Evolutionary conservation across 106 monocot species (phyloP), one percentile per base, ranked within the genome.

Genomic region (Allium fistulosum): DNA sequence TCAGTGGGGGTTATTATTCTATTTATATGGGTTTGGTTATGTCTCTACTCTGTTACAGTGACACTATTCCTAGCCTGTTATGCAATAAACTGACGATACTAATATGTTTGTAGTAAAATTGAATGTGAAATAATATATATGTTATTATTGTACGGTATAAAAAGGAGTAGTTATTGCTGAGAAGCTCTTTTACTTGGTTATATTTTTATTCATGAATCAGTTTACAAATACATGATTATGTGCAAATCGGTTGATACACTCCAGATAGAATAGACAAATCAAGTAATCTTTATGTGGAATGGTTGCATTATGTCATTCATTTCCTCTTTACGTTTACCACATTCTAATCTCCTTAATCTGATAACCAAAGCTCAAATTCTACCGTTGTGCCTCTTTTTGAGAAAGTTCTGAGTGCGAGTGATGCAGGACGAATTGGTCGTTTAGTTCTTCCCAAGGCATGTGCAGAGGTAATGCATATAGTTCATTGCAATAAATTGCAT

Each of bases 381-480:
- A 97, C 92, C 12, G 92, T 97, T 72, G 89, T 97, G 49, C 97
- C 97, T 71, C 76, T 97, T 12, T 97, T 97, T 77, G 97, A 97
- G 89, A 97, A 97, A 80, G 89, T 97, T 45, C 46, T 97, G 48
- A 97, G 97, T 79, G 97, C 97, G 11, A 97, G 97, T 76, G 97
- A 97, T 81, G 97, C 97, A 11, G 92, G 97, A 22, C 80, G 97
- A 53, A 92, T 97, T 58, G 97, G 97, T 37, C 97, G 97, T 72
- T 79, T 97, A 58, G 97, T 97, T 79, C 92, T 97, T 62, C 97
- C 97, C 12, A 97, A 97, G 77, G 97, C 97, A 67, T 97, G 97
- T 79, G 97, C 97, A 9, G 97, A 97, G 81, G 97, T 97, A 86
- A 65, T 28, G 37, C 68, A 56, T 16, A 46, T 56, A 9, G 56